A percentile compares a stretch with the other conserved stretches of the same genome.
Conservation (phyloP, 345 rosid species). For the Camelina hispida region DNA sequence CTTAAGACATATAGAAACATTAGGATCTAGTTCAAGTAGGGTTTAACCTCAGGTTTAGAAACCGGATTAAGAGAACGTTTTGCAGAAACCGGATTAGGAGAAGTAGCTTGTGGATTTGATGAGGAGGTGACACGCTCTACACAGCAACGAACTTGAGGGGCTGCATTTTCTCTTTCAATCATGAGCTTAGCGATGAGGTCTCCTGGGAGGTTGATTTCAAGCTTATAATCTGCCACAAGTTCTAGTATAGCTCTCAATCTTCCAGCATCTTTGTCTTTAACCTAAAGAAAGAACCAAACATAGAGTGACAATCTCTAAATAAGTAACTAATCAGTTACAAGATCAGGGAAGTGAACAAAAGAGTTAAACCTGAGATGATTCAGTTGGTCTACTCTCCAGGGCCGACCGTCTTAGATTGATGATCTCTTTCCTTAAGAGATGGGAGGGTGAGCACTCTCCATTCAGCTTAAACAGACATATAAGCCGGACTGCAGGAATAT, state of each 20-base stretch:
- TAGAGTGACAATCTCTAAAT: not conserved
- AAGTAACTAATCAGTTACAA: not conserved
- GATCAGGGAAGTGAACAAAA: constrained; percentile 17
- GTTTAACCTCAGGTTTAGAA: not conserved
- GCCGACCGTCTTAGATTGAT: constrained; percentile 10
- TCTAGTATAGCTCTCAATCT: constrained; percentile 36
- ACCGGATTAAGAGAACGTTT: not conserved
- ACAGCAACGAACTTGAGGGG: constrained; percentile 16
- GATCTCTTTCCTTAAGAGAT: constrained; percentile 33
- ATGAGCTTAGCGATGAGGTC: constrained; percentile 33
- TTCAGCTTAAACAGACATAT: constrained; percentile 24
- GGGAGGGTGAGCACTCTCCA: not conserved
- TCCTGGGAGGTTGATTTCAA: constrained; percentile 23
- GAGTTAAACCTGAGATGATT: constrained; percentile 18
- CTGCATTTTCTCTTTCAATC: constrained; percentile 29
- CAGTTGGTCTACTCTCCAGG: not conserved
- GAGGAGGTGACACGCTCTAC: not conserved
- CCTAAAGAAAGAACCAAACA: constrained; percentile 20
- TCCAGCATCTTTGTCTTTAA: constrained; percentile 24
- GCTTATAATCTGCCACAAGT: constrained; percentile 29
- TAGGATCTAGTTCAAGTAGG: not conserved
- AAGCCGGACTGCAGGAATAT: constrained; percentile 29
- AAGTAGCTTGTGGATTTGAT: constrained; percentile 1
- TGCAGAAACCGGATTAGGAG: not conserved
- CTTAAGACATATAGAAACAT: not conserved